Percentiles rank a stretch among this genome's conserved stretches.
Conservation (phyloP, 257 asterid species). For the Fraxinus quadrangulata region DNA sequence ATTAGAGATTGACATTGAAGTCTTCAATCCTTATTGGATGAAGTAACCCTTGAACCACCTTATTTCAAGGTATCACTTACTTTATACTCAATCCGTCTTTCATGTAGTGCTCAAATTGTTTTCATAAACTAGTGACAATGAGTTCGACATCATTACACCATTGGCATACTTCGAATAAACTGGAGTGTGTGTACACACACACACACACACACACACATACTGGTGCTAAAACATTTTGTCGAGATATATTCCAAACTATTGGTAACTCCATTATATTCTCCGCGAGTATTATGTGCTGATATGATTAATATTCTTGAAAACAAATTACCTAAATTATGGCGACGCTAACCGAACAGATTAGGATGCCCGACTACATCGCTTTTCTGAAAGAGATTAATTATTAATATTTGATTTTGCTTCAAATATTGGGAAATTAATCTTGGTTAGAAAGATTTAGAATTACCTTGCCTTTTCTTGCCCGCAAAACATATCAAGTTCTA, state of each 20-base stretch:
- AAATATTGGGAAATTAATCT: neutral
- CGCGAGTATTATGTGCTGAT: neutral
- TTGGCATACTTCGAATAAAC: neutral
- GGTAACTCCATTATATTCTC: neutral
- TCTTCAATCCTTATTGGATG: neutral
- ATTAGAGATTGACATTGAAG: neutral
- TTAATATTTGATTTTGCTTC: neutral
- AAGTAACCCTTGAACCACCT: neutral
- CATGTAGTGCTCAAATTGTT: neutral
- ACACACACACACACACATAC: no score
- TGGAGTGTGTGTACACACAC: no score
- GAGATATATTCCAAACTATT: no score
- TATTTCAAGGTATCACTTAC: neutral
- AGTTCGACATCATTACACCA: no score
- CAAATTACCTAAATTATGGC: neutral
- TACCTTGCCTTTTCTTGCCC: neutral
- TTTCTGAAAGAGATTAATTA: neutral
- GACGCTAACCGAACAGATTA: neutral
- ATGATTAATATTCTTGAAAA: neutral
- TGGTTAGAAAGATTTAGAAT: neutral
- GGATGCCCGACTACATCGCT: neutral
- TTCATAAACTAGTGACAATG: neutral
- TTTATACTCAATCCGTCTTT: neutral
- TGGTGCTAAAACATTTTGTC: no score
- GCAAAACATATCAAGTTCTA: neutral